These are phyloP conservation scores for Aspergillus brunneoviolaceus DNA, from an alignment of 2,329 filamentous ascomycete species.

Conservation along the genomic window DNA sequence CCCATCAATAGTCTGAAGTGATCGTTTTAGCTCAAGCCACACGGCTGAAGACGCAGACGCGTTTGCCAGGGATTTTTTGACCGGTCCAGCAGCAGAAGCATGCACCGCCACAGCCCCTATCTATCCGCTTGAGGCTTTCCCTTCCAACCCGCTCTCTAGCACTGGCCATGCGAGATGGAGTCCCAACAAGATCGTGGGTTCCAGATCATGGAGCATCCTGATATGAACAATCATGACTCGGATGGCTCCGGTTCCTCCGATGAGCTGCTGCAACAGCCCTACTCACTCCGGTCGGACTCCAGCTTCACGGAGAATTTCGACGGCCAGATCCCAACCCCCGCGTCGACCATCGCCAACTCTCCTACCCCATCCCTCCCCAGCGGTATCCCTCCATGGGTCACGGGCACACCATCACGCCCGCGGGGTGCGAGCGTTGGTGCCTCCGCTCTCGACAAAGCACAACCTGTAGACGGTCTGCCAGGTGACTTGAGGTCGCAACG, in stretches of 20 bases:
- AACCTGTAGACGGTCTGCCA: conserved; percentile 29
- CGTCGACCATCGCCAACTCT: conserved; percentile 35
- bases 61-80: not conserved
- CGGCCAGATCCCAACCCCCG: conserved; percentile 29
- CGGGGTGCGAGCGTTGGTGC: conserved; percentile 46
- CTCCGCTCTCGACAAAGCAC: conserved; percentile 41
- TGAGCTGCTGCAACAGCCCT: conserved; percentile 38
- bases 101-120: conserved; percentile 33
- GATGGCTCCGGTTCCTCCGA: conserved; percentile 45
- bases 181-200: conserved; percentile 21
- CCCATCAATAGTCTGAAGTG: not conserved
- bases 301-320: conserved; percentile 34
- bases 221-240: conserved; percentile 41
- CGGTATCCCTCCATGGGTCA: conserved; percentile 37
- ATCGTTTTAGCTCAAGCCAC: not conserved
- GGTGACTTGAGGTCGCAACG: conserved; percentile 58
- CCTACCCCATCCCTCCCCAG: conserved; percentile 29
- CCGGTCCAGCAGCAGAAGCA: conserved; percentile 1
- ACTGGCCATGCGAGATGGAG: conserved; percentile 21
- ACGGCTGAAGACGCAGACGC: not conserved
- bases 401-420: conserved; percentile 37
- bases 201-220: conserved; percentile 45
- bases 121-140: conserved; percentile 16
- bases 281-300: conserved; percentile 33
- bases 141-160: conserved; percentile 18